These are phyloP conservation scores for Dissophora globulifera DNA, from an alignment of 192 early-diverging fungal species.

Conservation along the genomic window DNA sequence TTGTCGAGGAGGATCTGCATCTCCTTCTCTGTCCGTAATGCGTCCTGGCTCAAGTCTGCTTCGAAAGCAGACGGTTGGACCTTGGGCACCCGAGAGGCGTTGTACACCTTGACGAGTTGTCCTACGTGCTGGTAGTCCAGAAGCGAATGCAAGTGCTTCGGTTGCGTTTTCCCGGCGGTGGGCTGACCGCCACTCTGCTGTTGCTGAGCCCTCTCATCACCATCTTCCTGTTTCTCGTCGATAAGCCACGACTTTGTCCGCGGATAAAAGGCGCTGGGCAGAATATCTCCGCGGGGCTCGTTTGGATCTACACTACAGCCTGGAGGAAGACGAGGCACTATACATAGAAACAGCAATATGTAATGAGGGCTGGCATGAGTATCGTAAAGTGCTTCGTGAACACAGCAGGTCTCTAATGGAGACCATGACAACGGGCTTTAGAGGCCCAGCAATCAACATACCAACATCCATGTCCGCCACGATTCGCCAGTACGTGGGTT, in stretches of 20 bases:
- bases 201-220: neutral
- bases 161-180: neutral
- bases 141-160: constrained; percentile 37
- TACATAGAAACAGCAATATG: too few relatives aligned
- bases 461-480: constrained; percentile 59
- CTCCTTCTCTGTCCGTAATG: constrained; percentile 6
- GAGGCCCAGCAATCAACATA: too few relatives aligned
- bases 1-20: neutral
- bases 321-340: constrained; percentile 36
- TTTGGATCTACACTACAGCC: constrained; percentile 19
- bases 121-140: constrained; percentile 49
- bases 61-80: constrained; percentile 29
- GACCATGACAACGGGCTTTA: too few relatives aligned
- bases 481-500: constrained; percentile 59
- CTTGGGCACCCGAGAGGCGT: constrained; percentile 3
- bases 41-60: constrained; percentile 15
- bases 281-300: neutral
- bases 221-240: constrained; percentile 6
- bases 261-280: constrained; percentile 6
- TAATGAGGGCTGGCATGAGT: too few relatives aligned
- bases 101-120: constrained; percentile 29
- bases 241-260: neutral
- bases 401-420: too few relatives aligned
- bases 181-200: too few relatives aligned
- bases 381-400: too few relatives aligned